A percentile compares a stretch with the other conserved stretches of the same genome.
Evolutionary conservation across 202 grass and related monocot species (phyloP).

Genomic region (Panicum virgatum): DNA sequence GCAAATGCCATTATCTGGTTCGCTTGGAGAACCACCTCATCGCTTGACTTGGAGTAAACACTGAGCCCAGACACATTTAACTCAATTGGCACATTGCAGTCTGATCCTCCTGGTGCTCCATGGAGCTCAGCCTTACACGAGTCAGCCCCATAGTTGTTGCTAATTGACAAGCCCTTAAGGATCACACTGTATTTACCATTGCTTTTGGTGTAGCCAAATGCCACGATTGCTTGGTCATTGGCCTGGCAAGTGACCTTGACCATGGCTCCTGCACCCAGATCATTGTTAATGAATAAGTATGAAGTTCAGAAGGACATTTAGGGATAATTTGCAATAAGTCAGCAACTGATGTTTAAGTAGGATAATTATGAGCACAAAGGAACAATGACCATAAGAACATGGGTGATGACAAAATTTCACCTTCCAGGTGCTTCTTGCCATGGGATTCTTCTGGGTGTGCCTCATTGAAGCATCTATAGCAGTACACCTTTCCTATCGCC

Average conservation of each 20-base stretch:
- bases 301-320: neutral
- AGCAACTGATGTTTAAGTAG: neutral
- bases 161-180: constrained; percentile 52
- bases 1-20: constrained; percentile 63
- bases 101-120: constrained; percentile 63
- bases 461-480: constrained; percentile 63
- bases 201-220: constrained; percentile 59
- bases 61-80: constrained; percentile 54
- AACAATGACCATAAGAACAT: neutral
- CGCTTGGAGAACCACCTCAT: constrained; percentile 68
- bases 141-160: constrained; percentile 40
- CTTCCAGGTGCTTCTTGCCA: constrained; percentile 61
- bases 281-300: constrained; percentile 4
- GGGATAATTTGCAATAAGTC: neutral
- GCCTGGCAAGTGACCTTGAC: constrained; percentile 78
- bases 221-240: constrained; percentile 50
- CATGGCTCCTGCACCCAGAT: constrained; percentile 47
- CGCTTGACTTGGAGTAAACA: constrained; percentile 36
- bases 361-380: neutral
- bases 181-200: constrained; percentile 68
- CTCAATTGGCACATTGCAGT: constrained; percentile 61
- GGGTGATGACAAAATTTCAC: constrained; percentile 24
- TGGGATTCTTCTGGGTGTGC: constrained; percentile 52
- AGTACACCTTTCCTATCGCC: constrained; percentile 71
- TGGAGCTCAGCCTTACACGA: constrained; percentile 78